Conservation (phyloP, 805 yeast species). For the Candida tibetensis region DNA sequence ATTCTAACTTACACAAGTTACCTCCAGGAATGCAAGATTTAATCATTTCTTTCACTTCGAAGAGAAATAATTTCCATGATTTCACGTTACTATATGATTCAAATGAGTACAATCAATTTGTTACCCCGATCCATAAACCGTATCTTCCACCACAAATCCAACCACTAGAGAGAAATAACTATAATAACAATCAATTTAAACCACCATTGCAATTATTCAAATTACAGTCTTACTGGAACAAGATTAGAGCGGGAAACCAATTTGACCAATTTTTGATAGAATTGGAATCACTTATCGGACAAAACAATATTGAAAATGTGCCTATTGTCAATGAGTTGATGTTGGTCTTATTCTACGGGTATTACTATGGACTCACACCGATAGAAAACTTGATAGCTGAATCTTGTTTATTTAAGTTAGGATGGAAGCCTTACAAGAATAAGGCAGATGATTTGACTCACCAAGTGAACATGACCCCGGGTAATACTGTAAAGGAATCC, state of each 20-base stretch:
- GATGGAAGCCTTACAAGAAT: slow-evolving; percentile 41
- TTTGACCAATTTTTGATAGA: slow-evolving; percentile 34
- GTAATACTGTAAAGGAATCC: not conserved
- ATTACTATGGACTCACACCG: slow-evolving; percentile 42
- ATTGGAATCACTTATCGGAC: slow-evolving; percentile 21
- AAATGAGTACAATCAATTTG: slow-evolving; percentile 21
- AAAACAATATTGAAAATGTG: slow-evolving; percentile 20
- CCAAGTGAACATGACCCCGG: slow-evolving; percentile 1
- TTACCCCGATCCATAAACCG: slow-evolving; percentile 31
- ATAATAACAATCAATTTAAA: slow-evolving; percentile 15
- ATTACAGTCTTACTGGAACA: slow-evolving; percentile 41
- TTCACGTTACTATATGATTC: slow-evolving; percentile 23
- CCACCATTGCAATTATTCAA: slow-evolving; percentile 36
- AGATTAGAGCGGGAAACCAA: slow-evolving; percentile 30
- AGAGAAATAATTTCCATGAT: slow-evolving; percentile 23
- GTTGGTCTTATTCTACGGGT: slow-evolving; percentile 42
- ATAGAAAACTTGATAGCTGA: slow-evolving; percentile 44
- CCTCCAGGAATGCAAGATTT: slow-evolving; percentile 46
- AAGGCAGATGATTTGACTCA: slow-evolving; percentile 8
- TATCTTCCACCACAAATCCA: slow-evolving; percentile 28
- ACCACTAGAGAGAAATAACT: slow-evolving; percentile 4
- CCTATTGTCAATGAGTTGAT: slow-evolving; percentile 32
- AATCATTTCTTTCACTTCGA: slow-evolving; percentile 36
- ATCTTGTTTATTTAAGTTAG: slow-evolving; percentile 34
- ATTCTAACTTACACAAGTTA: slow-evolving; percentile 28